Evolutionary conservation across 495 filamentous ascomycete genomes (phyloP).

Genomic region (Melanomma pulvis-pyrius): DNA sequence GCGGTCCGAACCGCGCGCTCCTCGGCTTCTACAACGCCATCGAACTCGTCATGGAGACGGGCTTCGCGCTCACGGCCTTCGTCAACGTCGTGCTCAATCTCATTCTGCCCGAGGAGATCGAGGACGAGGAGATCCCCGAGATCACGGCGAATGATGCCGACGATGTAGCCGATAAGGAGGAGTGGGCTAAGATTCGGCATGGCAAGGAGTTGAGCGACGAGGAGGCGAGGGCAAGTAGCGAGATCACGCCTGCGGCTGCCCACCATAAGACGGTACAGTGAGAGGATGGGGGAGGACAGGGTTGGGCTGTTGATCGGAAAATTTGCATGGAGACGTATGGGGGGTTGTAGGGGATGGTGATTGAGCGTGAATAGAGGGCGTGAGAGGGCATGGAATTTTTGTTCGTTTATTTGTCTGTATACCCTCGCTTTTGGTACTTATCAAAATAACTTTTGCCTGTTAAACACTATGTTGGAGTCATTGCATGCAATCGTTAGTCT

Average conservation of each 20-base stretch:
- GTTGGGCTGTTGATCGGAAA: too few relatives aligned
- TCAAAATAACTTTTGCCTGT: too few relatives aligned
- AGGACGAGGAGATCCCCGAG: constrained; percentile 54
- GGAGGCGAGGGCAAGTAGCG: constrained; percentile 12
- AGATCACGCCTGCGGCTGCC: constrained; percentile 13
- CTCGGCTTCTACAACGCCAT: constrained; percentile 84
- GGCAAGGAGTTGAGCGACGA: constrained; percentile 32
- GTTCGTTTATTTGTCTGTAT: neutral
- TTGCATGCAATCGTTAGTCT: too few relatives aligned
- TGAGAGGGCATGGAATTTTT: neutral
- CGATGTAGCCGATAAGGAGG: constrained; percentile 39
- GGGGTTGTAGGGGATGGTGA: neutral
- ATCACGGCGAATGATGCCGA: constrained; percentile 42
- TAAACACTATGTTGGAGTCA: too few relatives aligned
- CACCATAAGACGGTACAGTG: too few relatives aligned
- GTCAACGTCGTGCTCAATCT: constrained; percentile 74
- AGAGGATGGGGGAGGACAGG: too few relatives aligned
- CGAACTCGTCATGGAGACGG: constrained; percentile 77
- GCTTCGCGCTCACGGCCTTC: constrained; percentile 72
- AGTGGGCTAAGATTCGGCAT: constrained; percentile 38
- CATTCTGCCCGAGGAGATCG: constrained; percentile 70
- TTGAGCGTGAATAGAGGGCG: too few relatives aligned
- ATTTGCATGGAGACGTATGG: neutral
- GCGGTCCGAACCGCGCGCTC: constrained; percentile 68
- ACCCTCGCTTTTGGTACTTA: neutral